A percentile compares a stretch with the other conserved stretches of the same genome.
Evolutionary conservation across 108 stramenopile species (phyloP).

Genomic region (Nitzschia sp.): DNA sequence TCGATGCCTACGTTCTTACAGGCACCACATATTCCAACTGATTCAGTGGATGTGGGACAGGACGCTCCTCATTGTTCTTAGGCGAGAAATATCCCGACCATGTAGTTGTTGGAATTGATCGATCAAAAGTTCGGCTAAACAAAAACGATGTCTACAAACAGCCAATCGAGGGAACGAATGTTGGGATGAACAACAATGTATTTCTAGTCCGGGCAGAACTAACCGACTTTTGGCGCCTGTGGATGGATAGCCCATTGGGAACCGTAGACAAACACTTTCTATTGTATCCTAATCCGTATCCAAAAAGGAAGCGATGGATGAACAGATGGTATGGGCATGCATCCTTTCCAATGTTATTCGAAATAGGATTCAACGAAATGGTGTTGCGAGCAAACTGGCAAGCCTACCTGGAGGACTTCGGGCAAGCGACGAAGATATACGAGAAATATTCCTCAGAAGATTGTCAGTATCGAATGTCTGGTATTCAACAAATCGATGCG

Average conservation of each 20-base stretch:
- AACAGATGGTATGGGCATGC: slow-evolving; percentile 88
- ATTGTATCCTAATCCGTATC: slow-evolving; percentile 94
- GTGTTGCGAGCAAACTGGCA: slow-evolving; percentile 80
- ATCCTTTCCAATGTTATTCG: slow-evolving; percentile 73
- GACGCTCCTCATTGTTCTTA: slow-evolving; percentile 54
- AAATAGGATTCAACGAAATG: slow-evolving; percentile 29
- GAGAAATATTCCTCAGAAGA: neutral
- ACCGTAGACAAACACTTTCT: slow-evolving; percentile 53
- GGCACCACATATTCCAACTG: slow-evolving; percentile 45
- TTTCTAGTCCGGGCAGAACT: slow-evolving; percentile 86
- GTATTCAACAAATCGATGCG: slow-evolving; percentile 1
- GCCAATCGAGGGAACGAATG: neutral
- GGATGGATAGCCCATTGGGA: slow-evolving; percentile 19
- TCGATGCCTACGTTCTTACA: neutral
- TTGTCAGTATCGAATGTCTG: neutral
- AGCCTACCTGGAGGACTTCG: slow-evolving; percentile 75
- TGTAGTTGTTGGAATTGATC: slow-evolving; percentile 82
- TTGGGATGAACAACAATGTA: slow-evolving; percentile 8
- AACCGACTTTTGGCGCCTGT: slow-evolving; percentile 79
- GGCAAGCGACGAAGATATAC: neutral
- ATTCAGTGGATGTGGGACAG: slow-evolving; percentile 90
- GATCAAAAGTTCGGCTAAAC: slow-evolving; percentile 70
- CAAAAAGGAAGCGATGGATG: slow-evolving; percentile 68
- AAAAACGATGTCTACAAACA: slow-evolving; percentile 23
- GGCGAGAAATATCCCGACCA: slow-evolving; percentile 64